Conservation (phyloP, 805 yeast species). For the Schwanniomyces pseudopolymorphus region DNA sequence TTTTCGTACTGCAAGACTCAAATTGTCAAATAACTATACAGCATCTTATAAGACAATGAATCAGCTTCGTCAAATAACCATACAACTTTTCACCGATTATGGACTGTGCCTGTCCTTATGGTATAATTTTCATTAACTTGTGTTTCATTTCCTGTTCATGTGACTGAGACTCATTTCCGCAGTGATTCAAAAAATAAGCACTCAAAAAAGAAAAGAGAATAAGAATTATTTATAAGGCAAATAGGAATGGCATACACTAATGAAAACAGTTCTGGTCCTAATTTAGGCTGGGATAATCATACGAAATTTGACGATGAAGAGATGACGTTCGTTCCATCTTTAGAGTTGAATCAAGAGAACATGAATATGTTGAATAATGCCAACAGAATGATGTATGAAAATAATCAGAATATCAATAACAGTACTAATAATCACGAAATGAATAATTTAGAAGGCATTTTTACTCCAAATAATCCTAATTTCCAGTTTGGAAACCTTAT, state of each 20-base stretch:
- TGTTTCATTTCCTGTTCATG: neutral
- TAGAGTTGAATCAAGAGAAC: slow-evolving; percentile 4
- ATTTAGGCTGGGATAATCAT: neutral
- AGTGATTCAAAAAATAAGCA: neutral
- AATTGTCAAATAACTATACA: too few relatives aligned
- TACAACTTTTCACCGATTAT: too few relatives aligned
- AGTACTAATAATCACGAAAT: neutral
- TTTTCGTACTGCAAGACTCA: too few relatives aligned
- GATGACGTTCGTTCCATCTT: neutral
- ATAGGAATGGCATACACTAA: neutral
- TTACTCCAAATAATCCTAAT: neutral
- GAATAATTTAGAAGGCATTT: neutral
- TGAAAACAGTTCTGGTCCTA: neutral
- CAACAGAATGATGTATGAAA: neutral
- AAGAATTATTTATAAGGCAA: neutral
- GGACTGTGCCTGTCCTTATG: too few relatives aligned
- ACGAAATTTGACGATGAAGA: neutral
- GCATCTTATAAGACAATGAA: too few relatives aligned
- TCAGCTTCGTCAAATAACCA: too few relatives aligned
- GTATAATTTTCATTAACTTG: too few relatives aligned
- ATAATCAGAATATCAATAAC: neutral
- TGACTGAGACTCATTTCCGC: neutral
- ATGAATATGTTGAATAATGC: slow-evolving; percentile 4
- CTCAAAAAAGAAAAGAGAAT: neutral
- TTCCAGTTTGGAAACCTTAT: neutral